Evolutionary conservation across 371 early-diverging fungal species (phyloP).

Genomic region (Mortierella sp.): DNA sequence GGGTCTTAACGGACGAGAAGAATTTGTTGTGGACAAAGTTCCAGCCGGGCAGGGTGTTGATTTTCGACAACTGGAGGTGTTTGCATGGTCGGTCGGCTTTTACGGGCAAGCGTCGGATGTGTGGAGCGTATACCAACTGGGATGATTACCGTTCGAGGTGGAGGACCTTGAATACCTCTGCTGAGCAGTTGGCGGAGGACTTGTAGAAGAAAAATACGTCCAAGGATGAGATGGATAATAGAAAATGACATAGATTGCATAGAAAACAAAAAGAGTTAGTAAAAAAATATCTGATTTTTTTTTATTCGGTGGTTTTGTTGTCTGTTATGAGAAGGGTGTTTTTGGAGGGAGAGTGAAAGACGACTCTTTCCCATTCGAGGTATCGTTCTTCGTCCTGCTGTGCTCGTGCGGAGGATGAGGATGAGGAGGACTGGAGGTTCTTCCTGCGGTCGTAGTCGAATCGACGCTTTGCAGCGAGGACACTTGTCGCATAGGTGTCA

Average conservation of each 20-base stretch:
- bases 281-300: background rate
- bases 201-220: constrained; percentile 9
- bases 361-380: background rate
- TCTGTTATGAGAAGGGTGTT: background rate
- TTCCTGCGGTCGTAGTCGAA: too few species aligned
- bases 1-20: constrained; percentile 66
- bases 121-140: constrained; percentile 85
- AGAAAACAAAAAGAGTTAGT: too few species aligned
- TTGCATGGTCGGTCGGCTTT: constrained; percentile 88
- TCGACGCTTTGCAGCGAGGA: too few species aligned
- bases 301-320: background rate
- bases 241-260: background rate
- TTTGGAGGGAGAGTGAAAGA: background rate
- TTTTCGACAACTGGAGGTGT: constrained; percentile 91
- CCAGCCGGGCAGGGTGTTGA: constrained; percentile 80
- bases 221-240: background rate
- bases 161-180: constrained; percentile 41
- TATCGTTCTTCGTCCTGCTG: background rate
- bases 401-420: background rate
- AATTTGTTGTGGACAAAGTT: constrained; percentile 81
- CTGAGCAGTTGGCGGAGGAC: constrained; percentile 32
- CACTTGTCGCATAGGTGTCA: too few species aligned
- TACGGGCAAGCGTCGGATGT: constrained; percentile 82
- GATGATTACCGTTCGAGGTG: constrained; percentile 85
- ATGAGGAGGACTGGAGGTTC: background rate